Percentiles rank a stretch among this genome's conserved stretches.
Conservation (phyloP, 1,139 yeast species). For the Yamadazyma epiphylla region DNA sequence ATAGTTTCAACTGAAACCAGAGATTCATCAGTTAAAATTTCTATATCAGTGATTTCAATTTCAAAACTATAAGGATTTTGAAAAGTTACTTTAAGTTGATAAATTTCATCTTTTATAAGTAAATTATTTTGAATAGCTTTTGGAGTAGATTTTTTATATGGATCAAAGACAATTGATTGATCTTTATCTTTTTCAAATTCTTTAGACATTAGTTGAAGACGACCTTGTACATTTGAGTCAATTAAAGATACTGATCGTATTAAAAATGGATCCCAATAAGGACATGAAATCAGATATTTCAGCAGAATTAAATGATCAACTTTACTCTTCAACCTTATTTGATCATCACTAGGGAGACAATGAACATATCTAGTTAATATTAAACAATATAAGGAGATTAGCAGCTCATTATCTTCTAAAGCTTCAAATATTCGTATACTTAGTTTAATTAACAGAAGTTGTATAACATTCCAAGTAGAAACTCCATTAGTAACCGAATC, state of each 20-base stretch:
- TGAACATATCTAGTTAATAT: constrained; percentile 55
- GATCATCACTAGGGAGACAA: constrained; percentile 40
- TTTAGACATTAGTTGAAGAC: too few relatives aligned
- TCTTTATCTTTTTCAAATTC: too few relatives aligned
- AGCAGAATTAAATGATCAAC: constrained; percentile 19
- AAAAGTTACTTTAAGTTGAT: constrained; percentile 50
- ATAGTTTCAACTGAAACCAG: constrained; percentile 26
- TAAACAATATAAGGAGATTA: constrained; percentile 46
- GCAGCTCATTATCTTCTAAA: constrained; percentile 42
- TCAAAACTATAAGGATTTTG: constrained; percentile 85
- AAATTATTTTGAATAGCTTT: constrained; percentile 24
- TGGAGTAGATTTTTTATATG: constrained; percentile 16
- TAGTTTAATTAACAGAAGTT: constrained; percentile 54
- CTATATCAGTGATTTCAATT: constrained; percentile 55
- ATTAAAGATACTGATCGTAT: constrained; percentile 49
- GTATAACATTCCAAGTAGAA: constrained; percentile 53
- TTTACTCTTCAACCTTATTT: constrained; percentile 25
- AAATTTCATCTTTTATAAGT: constrained; percentile 53
- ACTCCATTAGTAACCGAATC: constrained; percentile 19
- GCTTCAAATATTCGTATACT: constrained; percentile 53
- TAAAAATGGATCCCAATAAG: constrained; percentile 72
- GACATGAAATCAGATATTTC: constrained; percentile 17
- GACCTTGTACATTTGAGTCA: constrained; percentile 15
- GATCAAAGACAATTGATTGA: constrained; percentile 29
- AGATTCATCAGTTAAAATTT: constrained; percentile 32